phyloP scores from a whole-genome alignment of 2,329 filamentous ascomycete species.

The Cladosporium sphaerospermum region DNA sequence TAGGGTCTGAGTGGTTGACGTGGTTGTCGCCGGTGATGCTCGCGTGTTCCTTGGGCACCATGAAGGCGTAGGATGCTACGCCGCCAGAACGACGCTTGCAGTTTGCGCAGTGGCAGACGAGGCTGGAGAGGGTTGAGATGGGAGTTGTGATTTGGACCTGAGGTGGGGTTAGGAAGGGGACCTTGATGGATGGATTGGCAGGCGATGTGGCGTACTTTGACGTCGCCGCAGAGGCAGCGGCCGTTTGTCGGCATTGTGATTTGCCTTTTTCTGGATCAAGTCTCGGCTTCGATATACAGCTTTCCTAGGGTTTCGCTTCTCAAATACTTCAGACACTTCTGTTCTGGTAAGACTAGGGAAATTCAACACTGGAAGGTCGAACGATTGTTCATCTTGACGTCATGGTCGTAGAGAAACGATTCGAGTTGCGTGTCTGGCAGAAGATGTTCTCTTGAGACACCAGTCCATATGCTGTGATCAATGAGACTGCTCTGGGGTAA shows the following conservation, averaged over 20 bases:
- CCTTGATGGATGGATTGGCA: neutral
- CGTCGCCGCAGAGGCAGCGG: slow-evolving; percentile 1
- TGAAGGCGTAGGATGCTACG: slow-evolving; percentile 18
- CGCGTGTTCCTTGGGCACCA: slow-evolving; percentile 15
- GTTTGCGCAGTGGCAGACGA: slow-evolving; percentile 17
- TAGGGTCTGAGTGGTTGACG: slow-evolving; percentile 9
- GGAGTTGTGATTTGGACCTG: slow-evolving; percentile 1
- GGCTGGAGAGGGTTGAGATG: slow-evolving; percentile 5
- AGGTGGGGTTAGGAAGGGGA: neutral
- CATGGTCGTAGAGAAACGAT: neutral
- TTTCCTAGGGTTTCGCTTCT: no score
- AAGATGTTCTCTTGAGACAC: no score
- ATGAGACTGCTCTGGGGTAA: no score
- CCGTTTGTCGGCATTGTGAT: neutral
- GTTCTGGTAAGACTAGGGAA: no score
- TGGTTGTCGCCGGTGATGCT: slow-evolving; percentile 12
- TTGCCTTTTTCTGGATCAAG: no score
- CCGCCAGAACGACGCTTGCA: slow-evolving; percentile 18
- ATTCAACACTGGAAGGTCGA: no score
- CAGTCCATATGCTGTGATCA: no score
- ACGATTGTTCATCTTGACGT: neutral
- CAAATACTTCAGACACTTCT: no score
- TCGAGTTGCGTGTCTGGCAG: no score
- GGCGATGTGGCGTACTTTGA: neutral
- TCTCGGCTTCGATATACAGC: no score